Percentiles rank a stretch among this genome's conserved stretches.
These are phyloP conservation scores for Botrytis deweyae DNA, from an alignment of 2,329 filamentous ascomycete species.

Conservation along the genomic window DNA sequence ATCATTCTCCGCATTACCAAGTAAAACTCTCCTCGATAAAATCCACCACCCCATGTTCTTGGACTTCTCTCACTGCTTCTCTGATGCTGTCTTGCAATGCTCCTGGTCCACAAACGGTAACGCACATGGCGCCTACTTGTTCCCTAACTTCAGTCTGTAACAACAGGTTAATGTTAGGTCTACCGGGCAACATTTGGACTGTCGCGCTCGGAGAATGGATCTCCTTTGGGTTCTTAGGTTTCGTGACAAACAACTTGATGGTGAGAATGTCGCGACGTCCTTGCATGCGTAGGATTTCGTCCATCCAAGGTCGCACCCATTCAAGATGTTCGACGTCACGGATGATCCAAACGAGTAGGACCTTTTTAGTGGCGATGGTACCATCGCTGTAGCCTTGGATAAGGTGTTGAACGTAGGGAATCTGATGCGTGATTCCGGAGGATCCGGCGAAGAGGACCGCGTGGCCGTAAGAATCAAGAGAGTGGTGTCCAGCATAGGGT, in stretches of 20 bases:
- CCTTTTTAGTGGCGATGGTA: slow-evolving; percentile 74
- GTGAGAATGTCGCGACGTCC: slow-evolving; percentile 78
- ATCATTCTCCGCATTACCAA: slow-evolving; percentile 31
- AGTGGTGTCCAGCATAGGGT: slow-evolving; percentile 81
- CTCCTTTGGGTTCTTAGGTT: slow-evolving; percentile 75
- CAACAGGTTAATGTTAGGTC: slow-evolving; percentile 79
- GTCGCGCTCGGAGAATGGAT: slow-evolving; percentile 73
- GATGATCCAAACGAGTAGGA: slow-evolving; percentile 90
- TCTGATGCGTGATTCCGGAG: slow-evolving; percentile 92
- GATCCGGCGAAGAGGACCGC: slow-evolving; percentile 87
- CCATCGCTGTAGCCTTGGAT: slow-evolving; percentile 66
- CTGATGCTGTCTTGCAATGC: slow-evolving; percentile 74
- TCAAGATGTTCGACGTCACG: slow-evolving; percentile 85
- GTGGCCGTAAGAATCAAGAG: slow-evolving; percentile 88
- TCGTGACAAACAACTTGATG: slow-evolving; percentile 87
- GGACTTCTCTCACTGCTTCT: slow-evolving; percentile 61
- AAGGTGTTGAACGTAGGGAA: slow-evolving; percentile 80
- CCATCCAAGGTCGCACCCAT: slow-evolving; percentile 89
- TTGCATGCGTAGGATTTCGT: slow-evolving; percentile 72
- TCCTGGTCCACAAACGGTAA: slow-evolving; percentile 77
- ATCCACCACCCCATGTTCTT: slow-evolving; percentile 64
- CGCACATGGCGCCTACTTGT: slow-evolving; percentile 84
- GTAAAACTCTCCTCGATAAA: slow-evolving; percentile 78
- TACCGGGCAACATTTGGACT: slow-evolving; percentile 88
- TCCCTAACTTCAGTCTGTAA: slow-evolving; percentile 77